A percentile compares a stretch with the other conserved stretches of the same genome.
Evolutionary conservation across 106 monocot genomes (phyloP).

Genomic region (Dendrobium catenatum): DNA sequence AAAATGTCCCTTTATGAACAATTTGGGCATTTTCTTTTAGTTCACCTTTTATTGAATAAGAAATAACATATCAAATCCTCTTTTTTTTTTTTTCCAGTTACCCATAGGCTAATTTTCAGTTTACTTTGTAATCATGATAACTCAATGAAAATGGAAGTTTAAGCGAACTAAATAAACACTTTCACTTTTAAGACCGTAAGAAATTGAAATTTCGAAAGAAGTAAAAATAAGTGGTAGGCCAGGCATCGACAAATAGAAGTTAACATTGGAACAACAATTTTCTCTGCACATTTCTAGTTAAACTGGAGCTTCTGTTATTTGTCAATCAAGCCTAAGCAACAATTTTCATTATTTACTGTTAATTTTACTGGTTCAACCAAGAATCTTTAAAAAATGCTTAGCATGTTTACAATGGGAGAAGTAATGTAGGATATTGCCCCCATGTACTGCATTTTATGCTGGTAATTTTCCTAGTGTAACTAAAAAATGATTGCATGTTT

Average conservation of each 20-base stretch:
- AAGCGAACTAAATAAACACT: not conserved
- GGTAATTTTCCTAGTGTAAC: not conserved
- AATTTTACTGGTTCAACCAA: no score
- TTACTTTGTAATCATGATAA: not conserved
- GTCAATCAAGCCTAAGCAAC: no score
- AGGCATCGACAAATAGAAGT: not conserved
- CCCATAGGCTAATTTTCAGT: not conserved
- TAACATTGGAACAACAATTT: no score
- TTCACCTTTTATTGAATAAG: not conserved
- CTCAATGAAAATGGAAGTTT: not conserved
- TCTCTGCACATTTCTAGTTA: not conserved
- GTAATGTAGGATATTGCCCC: not conserved
- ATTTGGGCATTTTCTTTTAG: not conserved
- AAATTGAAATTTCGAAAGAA: not conserved
- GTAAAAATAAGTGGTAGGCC: not conserved
- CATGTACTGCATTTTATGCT: not conserved
- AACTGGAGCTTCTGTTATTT: not conserved
- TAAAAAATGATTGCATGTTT: not conserved
- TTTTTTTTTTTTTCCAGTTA: no score
- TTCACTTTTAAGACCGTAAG: no score
- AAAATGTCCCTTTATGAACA: not conserved
- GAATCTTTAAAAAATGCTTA: no score
- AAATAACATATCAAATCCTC: not conserved
- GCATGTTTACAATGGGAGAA: not conserved
- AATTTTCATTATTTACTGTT: no score